These are phyloP conservation scores for Pythium aristosporum DNA, from an alignment of 352 stramenopile species.

Conservation along the genomic window DNA sequence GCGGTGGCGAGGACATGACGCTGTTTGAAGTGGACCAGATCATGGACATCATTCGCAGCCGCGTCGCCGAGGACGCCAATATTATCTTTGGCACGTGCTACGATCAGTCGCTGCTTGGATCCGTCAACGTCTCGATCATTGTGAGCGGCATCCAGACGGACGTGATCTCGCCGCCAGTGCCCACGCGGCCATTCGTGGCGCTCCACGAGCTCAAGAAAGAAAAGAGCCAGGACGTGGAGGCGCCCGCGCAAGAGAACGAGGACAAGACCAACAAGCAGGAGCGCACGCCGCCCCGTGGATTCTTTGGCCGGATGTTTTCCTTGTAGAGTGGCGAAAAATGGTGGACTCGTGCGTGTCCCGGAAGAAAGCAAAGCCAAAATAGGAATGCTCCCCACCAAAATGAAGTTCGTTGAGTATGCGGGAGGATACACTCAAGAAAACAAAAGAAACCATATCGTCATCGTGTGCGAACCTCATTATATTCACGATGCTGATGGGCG, in stretches of 20 bases:
- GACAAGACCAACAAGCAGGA: constrained; percentile 7
- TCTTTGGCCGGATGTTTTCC: constrained; percentile 79
- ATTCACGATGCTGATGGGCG: too few species aligned
- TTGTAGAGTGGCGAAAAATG: constrained; percentile 31
- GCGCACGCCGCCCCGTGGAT: constrained; percentile 36
- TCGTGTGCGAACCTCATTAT: too few species aligned
- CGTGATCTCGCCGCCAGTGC: constrained; percentile 74
- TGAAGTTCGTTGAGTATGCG: constrained; percentile 5
- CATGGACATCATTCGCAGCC: constrained; percentile 85
- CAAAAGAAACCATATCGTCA: background rate
- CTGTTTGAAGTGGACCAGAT: constrained; percentile 91
- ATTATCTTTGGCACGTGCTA: constrained; percentile 91
- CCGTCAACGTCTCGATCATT: constrained; percentile 87
- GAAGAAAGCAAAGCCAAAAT: background rate
- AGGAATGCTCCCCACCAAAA: constrained; percentile 6
- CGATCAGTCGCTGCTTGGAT: constrained; percentile 76
- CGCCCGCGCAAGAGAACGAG: background rate
- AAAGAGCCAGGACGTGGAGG: constrained; percentile 10
- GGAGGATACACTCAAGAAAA: background rate
- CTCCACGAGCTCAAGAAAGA: constrained; percentile 40
- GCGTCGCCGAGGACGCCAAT: constrained; percentile 81
- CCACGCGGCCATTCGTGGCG: constrained; percentile 42
- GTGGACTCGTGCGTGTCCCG: background rate
- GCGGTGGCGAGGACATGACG: constrained; percentile 92
- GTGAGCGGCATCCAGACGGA: constrained; percentile 88